Evolutionary conservation across 2,329 filamentous ascomycete genomes (phyloP), one percentile per base, ranked within the genome.

Genomic region (Rhynchosporium agropyri): DNA sequence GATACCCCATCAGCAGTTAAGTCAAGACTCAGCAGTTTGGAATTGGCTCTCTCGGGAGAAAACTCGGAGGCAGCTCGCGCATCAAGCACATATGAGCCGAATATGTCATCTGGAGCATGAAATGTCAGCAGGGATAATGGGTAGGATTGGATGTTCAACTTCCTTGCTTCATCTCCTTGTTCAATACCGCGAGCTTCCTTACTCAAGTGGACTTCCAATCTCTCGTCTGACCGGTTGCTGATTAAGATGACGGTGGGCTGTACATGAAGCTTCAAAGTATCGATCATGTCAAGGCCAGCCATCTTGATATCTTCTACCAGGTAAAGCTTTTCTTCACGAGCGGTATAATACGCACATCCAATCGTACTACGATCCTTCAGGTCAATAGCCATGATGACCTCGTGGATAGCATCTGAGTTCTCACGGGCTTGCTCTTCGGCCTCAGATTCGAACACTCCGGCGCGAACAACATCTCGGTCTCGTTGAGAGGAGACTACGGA

Each of bases 311-410:
- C 93, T 72, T 94, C 87, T 73, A 96, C 87, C 49, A 97, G 80
- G 63, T 84, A 89, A 3, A 97, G 76, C 42, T 81, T 85, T 70
- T 90, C 87, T 45, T 92, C 85, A 31, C 82, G 78, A 5, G 88
- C 86, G 53, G 88, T 79, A 73, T 94, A 97, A 73, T 94, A 96
- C 51, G 91, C 89, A 74, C 92, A 97, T 0, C 94, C 94, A 20
- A 97, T 81, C 0, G 83, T 87, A 0, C 84, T 86, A 36, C 84
- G 83, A n/a, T 87, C 83, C 65, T 83, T 86, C 74, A 94, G 81
- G 63, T 96, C 87, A 29, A 97, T 79, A 0, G 91, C 90, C 86
- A 96, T 91, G 63, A 96, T 83, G 31, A 92, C 77, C 72, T 95
- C 90, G 61, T 84, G 83, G 43, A 87, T 72, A 0, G 78, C 73